phyloP scores from a whole-genome alignment of 148 eudicot genomes.

The Fallopia convolvulus region DNA sequence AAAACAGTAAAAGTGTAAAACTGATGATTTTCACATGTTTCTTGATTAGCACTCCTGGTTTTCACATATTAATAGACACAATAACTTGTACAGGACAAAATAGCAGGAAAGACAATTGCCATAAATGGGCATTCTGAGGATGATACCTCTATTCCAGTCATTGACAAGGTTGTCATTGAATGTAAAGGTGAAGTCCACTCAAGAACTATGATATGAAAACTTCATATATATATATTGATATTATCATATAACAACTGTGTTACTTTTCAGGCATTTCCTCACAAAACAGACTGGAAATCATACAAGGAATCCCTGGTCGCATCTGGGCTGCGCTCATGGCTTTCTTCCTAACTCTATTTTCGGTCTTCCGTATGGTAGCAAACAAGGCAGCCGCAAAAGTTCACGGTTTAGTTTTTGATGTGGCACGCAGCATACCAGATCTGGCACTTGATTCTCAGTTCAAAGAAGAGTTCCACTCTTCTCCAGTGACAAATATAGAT shows the following conservation, averaged over 20 bases:
- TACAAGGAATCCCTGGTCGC: constrained; percentile 1
- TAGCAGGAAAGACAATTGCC: constrained; percentile 19
- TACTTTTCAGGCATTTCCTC: background rate
- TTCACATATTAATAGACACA: no score
- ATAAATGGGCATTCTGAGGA: constrained; percentile 15
- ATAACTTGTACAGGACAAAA: constrained; percentile 17
- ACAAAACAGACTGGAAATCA: background rate
- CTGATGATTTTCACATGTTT: background rate
- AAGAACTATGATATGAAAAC: background rate
- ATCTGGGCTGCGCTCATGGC: constrained; percentile 11
- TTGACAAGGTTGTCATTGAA: constrained; percentile 26
- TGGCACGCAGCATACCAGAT: constrained; percentile 7
- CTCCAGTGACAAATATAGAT: background rate
- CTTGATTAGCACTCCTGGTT: background rate
- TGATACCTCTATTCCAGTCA: constrained; percentile 23
- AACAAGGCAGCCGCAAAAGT: background rate
- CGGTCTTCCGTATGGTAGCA: background rate
- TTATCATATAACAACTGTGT: background rate
- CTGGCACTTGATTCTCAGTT: constrained; percentile 6
- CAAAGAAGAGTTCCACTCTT: constrained; percentile 11
- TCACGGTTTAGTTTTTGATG: background rate
- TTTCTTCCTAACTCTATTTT: constrained; percentile 1
- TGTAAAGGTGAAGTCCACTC: constrained; percentile 12
- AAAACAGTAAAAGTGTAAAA: background rate
- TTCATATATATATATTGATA: background rate